phyloP scores from a whole-genome alignment of 805 yeast genomes.

The Candida montana region DNA sequence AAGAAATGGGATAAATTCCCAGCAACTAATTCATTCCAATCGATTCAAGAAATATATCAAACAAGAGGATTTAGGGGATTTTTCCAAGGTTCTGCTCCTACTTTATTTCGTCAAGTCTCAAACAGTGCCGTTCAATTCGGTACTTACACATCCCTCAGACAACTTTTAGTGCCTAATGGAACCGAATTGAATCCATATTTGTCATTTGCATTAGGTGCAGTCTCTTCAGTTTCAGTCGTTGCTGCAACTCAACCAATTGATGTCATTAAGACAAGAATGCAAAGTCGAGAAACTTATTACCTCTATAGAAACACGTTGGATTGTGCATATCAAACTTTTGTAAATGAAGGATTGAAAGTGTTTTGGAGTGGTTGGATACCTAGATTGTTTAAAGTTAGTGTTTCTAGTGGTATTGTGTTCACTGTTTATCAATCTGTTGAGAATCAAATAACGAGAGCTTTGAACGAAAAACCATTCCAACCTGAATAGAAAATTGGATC shows the following conservation, averaged over 20 bases:
- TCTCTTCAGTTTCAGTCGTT: conserved; percentile 69
- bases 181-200: conserved; percentile 31
- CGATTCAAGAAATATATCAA: conserved; percentile 60
- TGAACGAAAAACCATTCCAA: conserved; percentile 34
- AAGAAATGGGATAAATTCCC: conserved; percentile 44
- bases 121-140: conserved; percentile 82
- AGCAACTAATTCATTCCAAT: conserved; percentile 44
- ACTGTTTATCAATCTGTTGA: conserved; percentile 57
- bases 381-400: conserved; percentile 61
- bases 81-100: conserved; percentile 78
- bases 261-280: conserved; percentile 82
- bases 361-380: conserved; percentile 62
- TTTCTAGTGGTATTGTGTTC: conserved; percentile 66
- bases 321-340: conserved; percentile 44
- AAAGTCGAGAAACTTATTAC: conserved; percentile 59
- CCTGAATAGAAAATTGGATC: conserved; percentile 20
- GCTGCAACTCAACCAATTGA: conserved; percentile 84
- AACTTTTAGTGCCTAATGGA: conserved; percentile 52
- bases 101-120: conserved; percentile 71
- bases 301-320: conserved; percentile 58
- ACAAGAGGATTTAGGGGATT: conserved; percentile 75
- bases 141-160: conserved; percentile 73
- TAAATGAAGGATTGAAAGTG: conserved; percentile 40
- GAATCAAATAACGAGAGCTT: conserved; percentile 34
- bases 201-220: conserved; percentile 44